Percentiles rank a stretch among this genome's conserved stretches.
Conservation (phyloP, 2,329 filamentous ascomycete species). For the Colletotrichum abscissum region DNA sequence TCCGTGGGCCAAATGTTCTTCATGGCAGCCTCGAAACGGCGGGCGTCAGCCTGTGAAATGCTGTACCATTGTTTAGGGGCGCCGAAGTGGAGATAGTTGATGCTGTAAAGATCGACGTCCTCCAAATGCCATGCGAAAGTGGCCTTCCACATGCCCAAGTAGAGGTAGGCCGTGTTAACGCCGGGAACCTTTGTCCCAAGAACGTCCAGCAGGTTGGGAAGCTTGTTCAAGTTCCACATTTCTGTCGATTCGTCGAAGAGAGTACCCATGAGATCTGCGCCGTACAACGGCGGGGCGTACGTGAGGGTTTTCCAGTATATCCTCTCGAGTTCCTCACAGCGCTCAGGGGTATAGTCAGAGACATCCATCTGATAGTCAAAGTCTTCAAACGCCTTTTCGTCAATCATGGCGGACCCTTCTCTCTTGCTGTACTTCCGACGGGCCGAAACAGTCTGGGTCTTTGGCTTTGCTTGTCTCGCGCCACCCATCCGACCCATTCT, state of each 20-base stretch:
- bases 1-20: constrained; percentile 94
- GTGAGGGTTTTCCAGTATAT: constrained; percentile 98
- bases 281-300: constrained; percentile 94
- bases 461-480: constrained; percentile 62
- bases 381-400: constrained; percentile 89
- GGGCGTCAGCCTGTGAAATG: constrained; percentile 94
- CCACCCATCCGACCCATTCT: constrained; percentile 60
- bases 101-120: constrained; percentile 98
- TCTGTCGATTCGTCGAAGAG: constrained; percentile 89
- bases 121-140: constrained; percentile 99
- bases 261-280: constrained; percentile 95
- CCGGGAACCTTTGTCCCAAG: constrained; percentile 95
- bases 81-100: constrained; percentile 99
- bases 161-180: constrained; percentile 97
- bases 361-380: constrained; percentile 92
- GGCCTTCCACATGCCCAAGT: constrained; percentile 99
- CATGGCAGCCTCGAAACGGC: constrained; percentile 95
- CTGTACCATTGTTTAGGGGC: constrained; percentile 99
- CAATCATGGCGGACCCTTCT: constrained; percentile 81
- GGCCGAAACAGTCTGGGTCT: constrained; percentile 83
- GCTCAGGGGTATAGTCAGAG: constrained; percentile 88
- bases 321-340: constrained; percentile 93
- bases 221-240: constrained; percentile 92
- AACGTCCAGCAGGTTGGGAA: constrained; percentile 93
- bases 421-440: constrained; percentile 87